These are phyloP conservation scores for Candida xiaguanensis DNA, from an alignment of 805 yeast species.

Conservation along the genomic window DNA sequence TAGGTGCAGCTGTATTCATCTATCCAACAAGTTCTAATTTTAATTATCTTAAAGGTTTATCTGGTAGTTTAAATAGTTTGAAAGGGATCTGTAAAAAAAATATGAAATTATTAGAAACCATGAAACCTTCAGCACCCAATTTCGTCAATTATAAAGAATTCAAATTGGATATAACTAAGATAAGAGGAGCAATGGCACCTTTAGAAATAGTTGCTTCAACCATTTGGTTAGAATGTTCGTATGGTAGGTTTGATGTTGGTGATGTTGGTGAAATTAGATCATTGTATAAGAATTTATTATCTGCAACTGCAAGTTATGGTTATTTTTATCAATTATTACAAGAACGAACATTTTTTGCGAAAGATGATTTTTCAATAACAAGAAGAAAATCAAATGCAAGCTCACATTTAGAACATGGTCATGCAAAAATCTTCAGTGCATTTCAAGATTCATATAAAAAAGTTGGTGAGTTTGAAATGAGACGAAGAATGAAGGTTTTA, in stretches of 20 bases:
- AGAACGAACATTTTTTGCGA: slow-evolving; percentile 21
- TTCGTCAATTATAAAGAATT: slow-evolving; percentile 21
- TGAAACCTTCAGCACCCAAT: slow-evolving; percentile 24
- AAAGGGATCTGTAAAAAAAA: slow-evolving; percentile 17
- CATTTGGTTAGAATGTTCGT: slow-evolving; percentile 22
- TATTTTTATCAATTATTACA: slow-evolving; percentile 26
- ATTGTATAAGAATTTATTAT: slow-evolving; percentile 19
- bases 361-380: slow-evolving; percentile 12
- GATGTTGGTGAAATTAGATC: slow-evolving; percentile 25
- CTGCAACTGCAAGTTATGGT: slow-evolving; percentile 21
- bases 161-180: slow-evolving; percentile 14
- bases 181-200: slow-evolving; percentile 16
- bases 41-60: slow-evolving; percentile 17
- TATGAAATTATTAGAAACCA: slow-evolving; percentile 17
- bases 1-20: slow-evolving; percentile 16
- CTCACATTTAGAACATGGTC: slow-evolving; percentile 12
- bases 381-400: slow-evolving; percentile 13
- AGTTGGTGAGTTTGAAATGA: slow-evolving; percentile 26
- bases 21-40: slow-evolving; percentile 27
- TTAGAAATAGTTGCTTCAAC: slow-evolving; percentile 18
- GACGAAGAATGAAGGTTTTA: slow-evolving; percentile 16
- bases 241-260: slow-evolving; percentile 24
- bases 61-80: slow-evolving; percentile 13
- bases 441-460: slow-evolving; percentile 25
- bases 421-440: slow-evolving; percentile 22